Percentiles rank a stretch among this genome's conserved stretches.
phyloP scores from a whole-genome alignment of 176 grass and related monocot species.

The Areca catechu region DNA sequence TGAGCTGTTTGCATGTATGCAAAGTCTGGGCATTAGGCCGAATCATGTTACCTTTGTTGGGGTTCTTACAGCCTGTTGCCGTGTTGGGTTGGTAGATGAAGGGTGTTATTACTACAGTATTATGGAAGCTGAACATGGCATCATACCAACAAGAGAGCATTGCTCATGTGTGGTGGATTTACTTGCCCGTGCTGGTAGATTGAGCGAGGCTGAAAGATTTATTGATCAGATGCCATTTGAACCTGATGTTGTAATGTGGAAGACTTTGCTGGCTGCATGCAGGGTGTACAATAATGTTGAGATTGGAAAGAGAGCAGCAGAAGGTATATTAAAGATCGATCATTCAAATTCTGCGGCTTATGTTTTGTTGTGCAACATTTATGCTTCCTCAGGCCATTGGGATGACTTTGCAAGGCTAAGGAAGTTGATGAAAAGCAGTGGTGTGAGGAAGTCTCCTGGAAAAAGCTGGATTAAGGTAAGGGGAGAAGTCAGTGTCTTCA shows the following conservation, averaged over 20 bases:
- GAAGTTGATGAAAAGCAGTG: slow-evolving; percentile 19
- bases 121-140: slow-evolving; percentile 14
- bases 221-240: slow-evolving; percentile 15
- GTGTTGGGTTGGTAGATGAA: slow-evolving; percentile 18
- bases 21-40: slow-evolving; percentile 1
- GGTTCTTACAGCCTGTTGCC: slow-evolving; percentile 21
- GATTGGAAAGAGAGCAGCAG: slow-evolving; percentile 19
- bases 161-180: slow-evolving; percentile 25
- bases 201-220: slow-evolving; percentile 12
- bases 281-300: slow-evolving; percentile 13
- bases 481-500: slow-evolving; percentile 13
- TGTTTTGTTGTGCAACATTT: slow-evolving; percentile 16
- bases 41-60: slow-evolving; percentile 23
- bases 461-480: slow-evolving; percentile 25
- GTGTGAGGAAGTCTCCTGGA: slow-evolving; percentile 19
- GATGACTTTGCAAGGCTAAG: slow-evolving; percentile 22
- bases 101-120: slow-evolving; percentile 14
- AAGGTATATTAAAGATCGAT: slow-evolving; percentile 12
- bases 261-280: slow-evolving; percentile 16
- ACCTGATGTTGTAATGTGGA: slow-evolving; percentile 26
- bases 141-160: slow-evolving; percentile 20
- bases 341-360: slow-evolving; percentile 22
- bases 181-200: slow-evolving; percentile 19
- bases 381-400: slow-evolving; percentile 19
- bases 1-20: slow-evolving; percentile 12